Evolutionary conservation across 1,284 basidiomycete genomes (phyloP), one percentile per base, ranked within the genome.

Genomic region (Naganishia sp.): DNA sequence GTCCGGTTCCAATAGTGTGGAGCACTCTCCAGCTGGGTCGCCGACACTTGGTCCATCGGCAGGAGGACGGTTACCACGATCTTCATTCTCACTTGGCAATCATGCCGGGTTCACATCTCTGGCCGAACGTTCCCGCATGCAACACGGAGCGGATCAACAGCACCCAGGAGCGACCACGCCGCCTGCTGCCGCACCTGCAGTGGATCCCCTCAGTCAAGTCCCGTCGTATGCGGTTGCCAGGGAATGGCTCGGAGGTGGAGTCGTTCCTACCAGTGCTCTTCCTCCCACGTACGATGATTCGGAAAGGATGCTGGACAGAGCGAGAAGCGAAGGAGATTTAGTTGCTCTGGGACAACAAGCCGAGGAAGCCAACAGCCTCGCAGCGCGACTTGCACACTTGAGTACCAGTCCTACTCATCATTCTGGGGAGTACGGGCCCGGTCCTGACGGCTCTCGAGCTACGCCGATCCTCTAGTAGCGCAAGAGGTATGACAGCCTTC

Each of bases 161-260:
- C 55, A 56, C 18, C 1, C 54, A 35, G 50, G 50, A 31, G 6
- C 52, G 5, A 41, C 61, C 9, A 50, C 66, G n/a, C 43, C 58
- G 13, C 41, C 60, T 13, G 45, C 39, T 9, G 21, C 43, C 3
- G 43, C 43, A 21, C 54, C 66, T 2, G 65, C 71, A 6, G 68
- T 72, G 52, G 73, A 75, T 31, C 75, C 77, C 7, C 74, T 82
- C 31, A 77, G 72, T 5, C 77, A 88, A 76, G 92, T 95, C 23
- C 93, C 94, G 1, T 77, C 75, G 9, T 96, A 97, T 77, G 84
- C 84, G 17, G 84, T 90, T 53, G 90, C 92, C 1, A 85, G 86
- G 65, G 92, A 90, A 7, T 94, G 93, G 79, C 82, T 93, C 41
- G 92, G 91, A 39, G 85, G 85, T 0, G 91, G 92, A 6, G 88